phyloP scores from a whole-genome alignment of 2,329 filamentous ascomycete species.

The Diatrype stigma region DNA sequence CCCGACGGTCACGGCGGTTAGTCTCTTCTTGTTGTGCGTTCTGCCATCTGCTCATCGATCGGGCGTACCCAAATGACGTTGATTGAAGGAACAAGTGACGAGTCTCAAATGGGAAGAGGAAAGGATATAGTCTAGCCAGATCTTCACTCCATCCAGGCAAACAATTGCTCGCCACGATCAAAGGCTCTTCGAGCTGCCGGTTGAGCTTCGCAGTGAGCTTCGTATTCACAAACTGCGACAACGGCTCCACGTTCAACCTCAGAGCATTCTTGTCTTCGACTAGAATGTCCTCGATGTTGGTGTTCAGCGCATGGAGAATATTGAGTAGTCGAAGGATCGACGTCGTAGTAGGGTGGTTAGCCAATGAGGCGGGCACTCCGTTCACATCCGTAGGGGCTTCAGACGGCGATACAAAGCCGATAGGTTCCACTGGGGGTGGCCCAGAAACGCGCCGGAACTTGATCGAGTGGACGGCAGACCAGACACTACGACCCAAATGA shows the following conservation, averaged over 20 bases:
- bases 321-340: slow-evolving; percentile 85
- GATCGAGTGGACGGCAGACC: slow-evolving; percentile 86
- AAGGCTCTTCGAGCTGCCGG: slow-evolving; percentile 88
- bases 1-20: slow-evolving; percentile 74
- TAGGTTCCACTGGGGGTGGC: slow-evolving; percentile 70
- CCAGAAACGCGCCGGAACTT: slow-evolving; percentile 85
- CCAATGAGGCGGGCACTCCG: slow-evolving; percentile 70
- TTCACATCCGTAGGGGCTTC: slow-evolving; percentile 49
- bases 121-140: slow-evolving; percentile 86
- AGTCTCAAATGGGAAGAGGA: slow-evolving; percentile 97
- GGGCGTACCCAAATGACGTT: slow-evolving; percentile 94
- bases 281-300: slow-evolving; percentile 87
- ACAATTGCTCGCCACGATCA: slow-evolving; percentile 96
- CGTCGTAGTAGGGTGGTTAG: slow-evolving; percentile 77
- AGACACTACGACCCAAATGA: slow-evolving; percentile 70
- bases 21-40: slow-evolving; percentile 82
- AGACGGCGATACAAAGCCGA: slow-evolving; percentile 52
- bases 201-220: slow-evolving; percentile 98
- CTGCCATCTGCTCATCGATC: slow-evolving; percentile 97
- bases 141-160: slow-evolving; percentile 96
- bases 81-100: slow-evolving; percentile 95
- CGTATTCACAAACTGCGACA: slow-evolving; percentile 96
- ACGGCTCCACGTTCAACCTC: slow-evolving; percentile 72
- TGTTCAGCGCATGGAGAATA: slow-evolving; percentile 87
- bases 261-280: slow-evolving; percentile 69